A percentile compares a stretch with the other conserved stretches of the same genome.
These are phyloP conservation scores for Punica granatum DNA, from an alignment of 345 rosid genomes.

Conservation along the genomic window DNA sequence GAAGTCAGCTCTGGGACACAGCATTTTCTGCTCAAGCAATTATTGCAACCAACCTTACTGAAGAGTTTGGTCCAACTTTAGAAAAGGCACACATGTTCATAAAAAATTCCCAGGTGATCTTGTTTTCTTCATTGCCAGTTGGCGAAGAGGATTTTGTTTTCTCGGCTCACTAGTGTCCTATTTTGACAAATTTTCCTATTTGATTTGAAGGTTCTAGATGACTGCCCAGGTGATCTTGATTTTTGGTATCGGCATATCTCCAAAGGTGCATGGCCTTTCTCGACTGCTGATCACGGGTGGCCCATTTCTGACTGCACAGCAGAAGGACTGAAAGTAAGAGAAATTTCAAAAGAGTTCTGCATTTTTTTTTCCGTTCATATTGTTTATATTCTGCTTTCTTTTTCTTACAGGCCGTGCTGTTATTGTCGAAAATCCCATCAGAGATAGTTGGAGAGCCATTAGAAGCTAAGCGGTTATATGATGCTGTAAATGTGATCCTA, in stretches of 20 bases:
- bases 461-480: conserved; percentile 50
- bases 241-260: conserved; percentile 95
- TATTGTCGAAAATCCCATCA: conserved; percentile 58
- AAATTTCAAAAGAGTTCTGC: conserved; percentile 3
- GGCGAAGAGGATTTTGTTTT: background rate
- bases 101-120: conserved; percentile 73
- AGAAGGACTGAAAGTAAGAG: conserved; percentile 82
- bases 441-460: conserved; percentile 78
- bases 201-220: conserved; percentile 54
- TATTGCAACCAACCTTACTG: conserved; percentile 54
- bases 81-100: conserved; percentile 58
- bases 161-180: background rate
- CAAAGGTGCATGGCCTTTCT: conserved; percentile 98
- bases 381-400: conserved; percentile 13
- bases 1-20: conserved; percentile 97
- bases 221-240: conserved; percentile 78
- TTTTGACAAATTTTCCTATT: conserved; percentile 8
- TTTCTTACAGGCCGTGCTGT: conserved; percentile 54
- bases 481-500: conserved; percentile 82
- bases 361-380: conserved; percentile 1
- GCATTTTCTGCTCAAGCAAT: conserved; percentile 84
- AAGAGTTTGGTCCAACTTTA: conserved; percentile 63
- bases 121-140: background rate
- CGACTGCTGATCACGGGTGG: conserved; percentile 98
- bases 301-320: conserved; percentile 94